Base-by-base conservation (phyloP, 169 alveolate genomes). In the Eimeria praecox region DNA sequence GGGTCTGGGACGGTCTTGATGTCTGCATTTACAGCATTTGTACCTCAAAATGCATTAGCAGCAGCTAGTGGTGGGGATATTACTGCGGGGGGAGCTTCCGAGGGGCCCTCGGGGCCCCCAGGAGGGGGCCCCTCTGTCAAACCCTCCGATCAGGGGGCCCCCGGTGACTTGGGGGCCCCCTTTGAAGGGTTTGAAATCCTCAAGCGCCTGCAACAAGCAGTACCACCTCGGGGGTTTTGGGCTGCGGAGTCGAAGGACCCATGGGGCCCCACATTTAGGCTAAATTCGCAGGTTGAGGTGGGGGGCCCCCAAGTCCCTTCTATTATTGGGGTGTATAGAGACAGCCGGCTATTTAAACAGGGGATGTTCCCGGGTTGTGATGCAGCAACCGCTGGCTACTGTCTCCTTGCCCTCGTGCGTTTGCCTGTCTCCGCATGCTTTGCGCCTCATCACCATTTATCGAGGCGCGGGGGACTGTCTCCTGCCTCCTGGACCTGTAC, bases 401-500 rank as follows among this genome's bases (percentile, higher is more conserved):
- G 85, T 40, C 40, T 73, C 46, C 46, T 73, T 35, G 40, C 85
- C 8, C 46, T 73, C 4, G 46, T 73, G 4, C 40, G 85, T 9
- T 46, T 73, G 46, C 85, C 85, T 6, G 52, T 73, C 4, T 30
- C 85, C 30, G 85, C 85, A 6, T 73, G 85, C 20, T 10, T 30
- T 10, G 4, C 77, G 77, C 77, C 6, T 8, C 77, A 66, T 8
- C 77, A 49, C 20, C 56, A 49, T 5, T 12, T 8, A 12, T 22
- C 4, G 20, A 30, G 77, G 20, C 6, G 77, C 30, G 8, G 40
- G 4, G 85, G 49, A 18, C 85, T 35, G 40, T 35, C 54, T 35
- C 85, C 85, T 16, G 40, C 30, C 40, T 73, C 85, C n/a, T 73
- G 85, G 85, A 73, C 85, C 18, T 73, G 85, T 35, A 35, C 85